phyloP scores from a whole-genome alignment of 2,329 filamentous ascomycete genomes.

The Phymatotrichopsis omnivora region DNA sequence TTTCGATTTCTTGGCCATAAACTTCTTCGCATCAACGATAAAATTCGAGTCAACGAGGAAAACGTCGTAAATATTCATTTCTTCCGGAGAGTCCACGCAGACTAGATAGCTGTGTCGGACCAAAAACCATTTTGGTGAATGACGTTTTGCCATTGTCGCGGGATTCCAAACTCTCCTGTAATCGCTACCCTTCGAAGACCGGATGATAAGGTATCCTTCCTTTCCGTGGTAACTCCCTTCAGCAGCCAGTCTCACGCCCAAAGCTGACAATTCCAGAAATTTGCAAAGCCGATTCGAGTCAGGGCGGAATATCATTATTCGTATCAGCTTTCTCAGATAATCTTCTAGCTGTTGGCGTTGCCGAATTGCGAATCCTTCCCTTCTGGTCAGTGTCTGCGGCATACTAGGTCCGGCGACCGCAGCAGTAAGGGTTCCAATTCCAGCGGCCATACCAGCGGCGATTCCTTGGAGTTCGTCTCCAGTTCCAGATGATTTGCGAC shows the following conservation, averaged over 20 bases:
- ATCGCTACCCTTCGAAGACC: conserved; percentile 80
- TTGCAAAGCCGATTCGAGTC: conserved; percentile 94
- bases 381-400: conserved; percentile 36
- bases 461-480: conserved; percentile 28
- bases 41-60: conserved; percentile 93
- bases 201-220: conserved; percentile 86
- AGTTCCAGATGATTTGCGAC: conserved; percentile 27
- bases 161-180: conserved; percentile 73
- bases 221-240: conserved; percentile 98
- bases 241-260: conserved; percentile 84
- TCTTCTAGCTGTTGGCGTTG: conserved; percentile 78
- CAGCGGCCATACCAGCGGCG: conserved; percentile 37
- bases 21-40: conserved; percentile 63
- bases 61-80: conserved; percentile 97
- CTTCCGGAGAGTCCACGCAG: conserved; percentile 95
- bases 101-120: conserved; percentile 97
- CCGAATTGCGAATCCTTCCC: conserved; percentile 60
- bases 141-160: conserved; percentile 65
- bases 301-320: conserved; percentile 91
- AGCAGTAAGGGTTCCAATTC: conserved; percentile 32
- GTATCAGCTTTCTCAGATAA: conserved; percentile 87
- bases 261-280: conserved; percentile 86
- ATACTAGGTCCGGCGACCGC: conserved; percentile 30
- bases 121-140: conserved; percentile 92
- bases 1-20: conserved; percentile 42